Evolutionary conservation across 1,139 yeast species (phyloP), one percentile per base, ranked within the genome.

Genomic region (Yamadazyma dendronema): DNA sequence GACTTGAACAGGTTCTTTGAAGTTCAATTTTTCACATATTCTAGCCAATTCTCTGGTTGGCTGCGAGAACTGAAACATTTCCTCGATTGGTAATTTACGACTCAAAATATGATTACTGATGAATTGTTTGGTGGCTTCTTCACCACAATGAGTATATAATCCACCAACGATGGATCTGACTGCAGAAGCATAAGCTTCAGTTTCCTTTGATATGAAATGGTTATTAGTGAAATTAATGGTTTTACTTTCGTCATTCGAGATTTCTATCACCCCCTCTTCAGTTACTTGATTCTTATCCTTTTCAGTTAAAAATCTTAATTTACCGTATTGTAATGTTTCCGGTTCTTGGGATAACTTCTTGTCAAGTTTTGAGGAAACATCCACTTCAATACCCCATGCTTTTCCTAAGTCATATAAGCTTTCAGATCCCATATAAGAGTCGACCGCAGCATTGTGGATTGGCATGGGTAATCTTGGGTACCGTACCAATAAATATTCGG

Each of bases 381-480:
- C 97, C 24, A 74, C 71, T 61, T 87, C 92, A 37, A 92, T 81
- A 61, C 98, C 98, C 97, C 97, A 92, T 23, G 66, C 54, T 52
- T 68, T 72, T 22, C 90, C 96, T 28, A 89, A 65, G 34, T 73
- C 74, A 30, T 77, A 66, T 43, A 92, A 67, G 0, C 89, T 72
- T 13, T 70, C 72, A 29, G 77, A 74, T 2, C 92, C 86, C 60
- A 83, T 72, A 55, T 79, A 84, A 5, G 94, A 72, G 48, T 84
- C 81, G 5, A 85, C 79, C 1, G 94, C 89, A 21, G 80, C 76
- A 50, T 81, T 79, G 44, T 88, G 77, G 19, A 90, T 82, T 10
- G 80, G 74, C 50, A 84, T 75, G 22, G 99, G 97, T 44, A 94
- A 72, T 56, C 99, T 78, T 34, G 99, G 99, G 59, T 88, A 88